A percentile compares a stretch with the other conserved stretches of the same genome.
phyloP scores from a whole-genome alignment of 108 stramenopile genomes.

The Nannochloropsis granulata region DNA sequence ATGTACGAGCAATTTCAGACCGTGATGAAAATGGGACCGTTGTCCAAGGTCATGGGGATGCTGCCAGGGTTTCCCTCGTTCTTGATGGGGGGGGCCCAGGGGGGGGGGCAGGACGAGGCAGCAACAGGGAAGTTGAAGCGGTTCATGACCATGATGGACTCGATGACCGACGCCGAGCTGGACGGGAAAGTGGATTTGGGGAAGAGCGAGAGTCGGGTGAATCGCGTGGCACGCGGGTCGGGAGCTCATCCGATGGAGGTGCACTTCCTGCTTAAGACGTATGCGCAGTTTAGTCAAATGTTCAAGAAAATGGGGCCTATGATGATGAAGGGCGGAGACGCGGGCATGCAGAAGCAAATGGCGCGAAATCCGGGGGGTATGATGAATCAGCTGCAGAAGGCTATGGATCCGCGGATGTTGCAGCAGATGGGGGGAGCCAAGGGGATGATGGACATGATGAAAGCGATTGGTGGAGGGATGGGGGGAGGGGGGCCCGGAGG shows the following conservation, averaged over 20 bases:
- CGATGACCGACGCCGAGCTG: slow-evolving; percentile 81
- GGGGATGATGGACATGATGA: slow-evolving; percentile 17
- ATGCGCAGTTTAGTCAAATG: slow-evolving; percentile 78
- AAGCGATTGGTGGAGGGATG: neutral
- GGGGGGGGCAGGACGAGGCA: slow-evolving; percentile 38
- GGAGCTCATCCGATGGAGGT: slow-evolving; percentile 74
- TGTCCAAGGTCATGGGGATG: slow-evolving; percentile 87
- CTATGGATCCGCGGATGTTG: slow-evolving; percentile 62
- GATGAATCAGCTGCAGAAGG: slow-evolving; percentile 54
- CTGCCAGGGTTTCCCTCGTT: slow-evolving; percentile 80
- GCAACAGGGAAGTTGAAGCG: slow-evolving; percentile 44
- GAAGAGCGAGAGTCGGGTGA: slow-evolving; percentile 24
- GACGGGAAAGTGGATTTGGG: slow-evolving; percentile 59
- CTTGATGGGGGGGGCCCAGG: slow-evolving; percentile 41
- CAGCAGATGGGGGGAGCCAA: slow-evolving; percentile 59
- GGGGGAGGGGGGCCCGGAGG: neutral
- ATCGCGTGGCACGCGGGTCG: slow-evolving; percentile 74
- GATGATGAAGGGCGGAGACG: slow-evolving; percentile 57
- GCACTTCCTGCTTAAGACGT: slow-evolving; percentile 55
- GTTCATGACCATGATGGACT: slow-evolving; percentile 93
- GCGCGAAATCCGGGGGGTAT: slow-evolving; percentile 58
- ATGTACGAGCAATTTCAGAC: slow-evolving; percentile 83
- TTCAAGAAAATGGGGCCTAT: slow-evolving; percentile 83
- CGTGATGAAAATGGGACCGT: slow-evolving; percentile 71
- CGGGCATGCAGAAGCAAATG: slow-evolving; percentile 56